Base-by-base conservation (phyloP, 345 rosid species). In the Sisymbrium irio region DNA sequence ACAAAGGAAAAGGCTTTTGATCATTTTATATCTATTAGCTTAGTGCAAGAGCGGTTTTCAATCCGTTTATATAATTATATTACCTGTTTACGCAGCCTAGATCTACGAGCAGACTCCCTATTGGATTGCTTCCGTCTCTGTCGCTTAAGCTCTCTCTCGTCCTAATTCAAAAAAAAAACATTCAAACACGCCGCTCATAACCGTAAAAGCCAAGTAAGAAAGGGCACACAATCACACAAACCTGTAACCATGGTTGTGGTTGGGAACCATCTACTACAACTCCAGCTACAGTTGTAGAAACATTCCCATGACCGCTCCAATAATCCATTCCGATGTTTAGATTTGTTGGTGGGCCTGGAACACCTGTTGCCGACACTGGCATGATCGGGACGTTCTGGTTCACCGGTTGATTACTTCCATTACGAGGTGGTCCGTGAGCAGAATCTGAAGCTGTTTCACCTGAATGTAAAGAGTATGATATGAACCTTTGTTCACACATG, bases 41-140 rank as follows among this genome's bases (percentile, higher is more conserved):
- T 9, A 20, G 25, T 71, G 74, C 44, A 20, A 59, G 9, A 50
- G 44, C 17, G 10, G 37, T 51, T 60, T 53, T n/a, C 33, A 8
- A 11, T 36, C 14, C 50, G 25, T 74, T 74, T 11, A 30, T 35
- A 40, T 42, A 14, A 94, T 74, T 11, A 30, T 35, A 40, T 42
- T 22, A 94, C 98, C 93, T 92, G 97, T 75, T 94, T 94, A 65
- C 97, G 97, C 86, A 94, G 76, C 72, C 98, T 85, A 65, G 98
- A 94, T 44, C 96, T 83, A 17, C 97, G 91, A 69, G 98, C 98
- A 69, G 97, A 92, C 77, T 94, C 97, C 69, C 98, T 85, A 77
- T 94, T 94, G 62, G 98, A 94, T 77, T 92, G 97, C 80, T 94
- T 94, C 72, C 98, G 84, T 85, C 83, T 87, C 76, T 92, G 98